Conservation (phyloP, 768 basidiomycete genomes). For the Amyloporia xantha region DNA sequence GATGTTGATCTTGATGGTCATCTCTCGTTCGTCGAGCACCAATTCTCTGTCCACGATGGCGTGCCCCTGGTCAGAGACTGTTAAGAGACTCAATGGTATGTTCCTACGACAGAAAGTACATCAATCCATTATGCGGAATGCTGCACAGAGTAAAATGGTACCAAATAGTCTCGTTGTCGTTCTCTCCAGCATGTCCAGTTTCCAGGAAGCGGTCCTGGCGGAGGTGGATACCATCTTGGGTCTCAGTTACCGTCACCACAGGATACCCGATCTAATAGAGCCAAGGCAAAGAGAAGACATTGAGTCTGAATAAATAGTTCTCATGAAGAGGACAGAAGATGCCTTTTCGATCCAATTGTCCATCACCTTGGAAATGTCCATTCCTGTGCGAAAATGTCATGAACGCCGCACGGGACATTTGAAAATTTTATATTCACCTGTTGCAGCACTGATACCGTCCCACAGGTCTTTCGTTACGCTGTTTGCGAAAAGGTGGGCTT, state of each 20-base stretch:
- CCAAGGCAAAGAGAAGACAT: background rate
- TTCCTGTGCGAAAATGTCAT: too few relatives aligned
- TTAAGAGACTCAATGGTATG: constrained; percentile 70
- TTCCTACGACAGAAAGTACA: constrained; percentile 42
- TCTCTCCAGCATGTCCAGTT: constrained; percentile 67
- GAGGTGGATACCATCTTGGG: constrained; percentile 60
- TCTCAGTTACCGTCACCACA: constrained; percentile 80
- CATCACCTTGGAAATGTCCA: constrained; percentile 78
- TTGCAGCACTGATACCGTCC: constrained; percentile 75
- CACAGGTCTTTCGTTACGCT: constrained; percentile 83
- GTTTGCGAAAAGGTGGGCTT: constrained; percentile 80
- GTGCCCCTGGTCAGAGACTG: constrained; percentile 54
- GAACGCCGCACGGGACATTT: too few relatives aligned
- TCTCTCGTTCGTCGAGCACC: constrained; percentile 65
- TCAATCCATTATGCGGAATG: background rate
- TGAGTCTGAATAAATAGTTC: constrained; percentile 53
- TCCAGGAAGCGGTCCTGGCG: constrained; percentile 91
- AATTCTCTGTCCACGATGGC: constrained; percentile 50
- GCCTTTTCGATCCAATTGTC: constrained; percentile 88
- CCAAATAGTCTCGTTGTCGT: constrained; percentile 90
- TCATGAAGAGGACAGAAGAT: background rate
- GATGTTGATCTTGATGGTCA: constrained; percentile 63
- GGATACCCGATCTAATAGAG: constrained; percentile 71
- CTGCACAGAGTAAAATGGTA: constrained; percentile 21
- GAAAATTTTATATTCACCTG: too few relatives aligned